These are phyloP conservation scores for Aphanomyces astaci DNA, from an alignment of 352 stramenopile genomes.

Conservation along the genomic window DNA sequence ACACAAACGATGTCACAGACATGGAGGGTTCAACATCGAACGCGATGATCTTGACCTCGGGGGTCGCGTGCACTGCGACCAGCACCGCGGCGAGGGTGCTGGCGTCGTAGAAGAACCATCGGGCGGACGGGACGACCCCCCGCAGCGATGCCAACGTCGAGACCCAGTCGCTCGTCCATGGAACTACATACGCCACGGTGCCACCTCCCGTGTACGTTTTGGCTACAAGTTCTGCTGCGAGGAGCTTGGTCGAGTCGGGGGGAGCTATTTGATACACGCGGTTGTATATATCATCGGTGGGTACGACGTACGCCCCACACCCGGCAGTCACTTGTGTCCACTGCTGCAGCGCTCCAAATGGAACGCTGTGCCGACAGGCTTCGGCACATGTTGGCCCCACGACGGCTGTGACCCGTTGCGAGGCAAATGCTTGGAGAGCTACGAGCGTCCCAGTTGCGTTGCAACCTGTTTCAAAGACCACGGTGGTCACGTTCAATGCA, in stretches of 20 bases:
- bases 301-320: background rate
- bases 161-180: background rate
- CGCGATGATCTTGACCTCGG: background rate
- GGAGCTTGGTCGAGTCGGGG: background rate
- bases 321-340: background rate
- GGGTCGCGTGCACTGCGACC: background rate
- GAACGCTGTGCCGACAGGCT: background rate
- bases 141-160: background rate
- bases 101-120: conserved; percentile 11
- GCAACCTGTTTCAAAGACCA: background rate
- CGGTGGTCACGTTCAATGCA: background rate
- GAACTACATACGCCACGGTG: conserved; percentile 1
- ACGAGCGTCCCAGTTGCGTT: background rate
- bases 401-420: background rate
- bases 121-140: background rate
- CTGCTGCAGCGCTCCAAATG: background rate
- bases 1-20: background rate
- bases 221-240: background rate
- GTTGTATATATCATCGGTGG: background rate
- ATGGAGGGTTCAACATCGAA: conserved; percentile 15
- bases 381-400: background rate
- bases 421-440: background rate
- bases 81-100: background rate
- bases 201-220: background rate
- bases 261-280: background rate